phyloP scores from a whole-genome alignment of 2,329 filamentous ascomycete genomes.

The Pleomassaria siparia region DNA sequence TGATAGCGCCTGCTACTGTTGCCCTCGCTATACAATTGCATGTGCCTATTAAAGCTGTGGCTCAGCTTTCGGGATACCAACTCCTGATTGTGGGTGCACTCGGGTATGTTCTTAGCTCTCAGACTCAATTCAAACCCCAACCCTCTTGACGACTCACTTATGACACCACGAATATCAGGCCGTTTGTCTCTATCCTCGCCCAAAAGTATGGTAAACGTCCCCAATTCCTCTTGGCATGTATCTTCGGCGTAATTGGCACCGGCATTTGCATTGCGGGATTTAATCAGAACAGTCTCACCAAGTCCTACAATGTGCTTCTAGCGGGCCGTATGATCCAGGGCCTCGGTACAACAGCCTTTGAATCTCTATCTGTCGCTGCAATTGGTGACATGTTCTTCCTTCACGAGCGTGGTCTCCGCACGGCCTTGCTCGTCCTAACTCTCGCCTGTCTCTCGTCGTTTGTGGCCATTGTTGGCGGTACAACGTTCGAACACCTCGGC shows the following conservation, averaged over 20 bases:
- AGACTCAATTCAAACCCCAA: too few relatives aligned
- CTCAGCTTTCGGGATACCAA: conserved; percentile 26
- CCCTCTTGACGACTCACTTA: too few relatives aligned
- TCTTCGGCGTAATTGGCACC: conserved; percentile 35
- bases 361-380: conserved; percentile 34
- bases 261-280: conserved; percentile 34
- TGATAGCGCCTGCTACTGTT: conserved; percentile 27
- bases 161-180: too few relatives aligned
- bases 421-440: conserved; percentile 33
- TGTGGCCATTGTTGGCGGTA: conserved; percentile 32
- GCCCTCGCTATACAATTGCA: conserved; percentile 19
- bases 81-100: conserved; percentile 25
- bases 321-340: conserved; percentile 37
- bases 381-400: conserved; percentile 40
- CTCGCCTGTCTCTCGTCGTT: conserved; percentile 32
- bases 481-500: conserved; percentile 29
- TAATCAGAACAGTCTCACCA: conserved; percentile 12
- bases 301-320: conserved; percentile 36
- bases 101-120: conserved; percentile 12
- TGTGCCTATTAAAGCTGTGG: conserved; percentile 26
- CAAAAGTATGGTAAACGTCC: conserved; percentile 41
- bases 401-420: conserved; percentile 34
- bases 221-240: conserved; percentile 35
- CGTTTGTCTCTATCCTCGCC: conserved; percentile 35
- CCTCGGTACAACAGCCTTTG: conserved; percentile 36